These are phyloP conservation scores for Aquanectria penicillioides DNA, from an alignment of 2,329 filamentous ascomycete species.

Conservation along the genomic window DNA sequence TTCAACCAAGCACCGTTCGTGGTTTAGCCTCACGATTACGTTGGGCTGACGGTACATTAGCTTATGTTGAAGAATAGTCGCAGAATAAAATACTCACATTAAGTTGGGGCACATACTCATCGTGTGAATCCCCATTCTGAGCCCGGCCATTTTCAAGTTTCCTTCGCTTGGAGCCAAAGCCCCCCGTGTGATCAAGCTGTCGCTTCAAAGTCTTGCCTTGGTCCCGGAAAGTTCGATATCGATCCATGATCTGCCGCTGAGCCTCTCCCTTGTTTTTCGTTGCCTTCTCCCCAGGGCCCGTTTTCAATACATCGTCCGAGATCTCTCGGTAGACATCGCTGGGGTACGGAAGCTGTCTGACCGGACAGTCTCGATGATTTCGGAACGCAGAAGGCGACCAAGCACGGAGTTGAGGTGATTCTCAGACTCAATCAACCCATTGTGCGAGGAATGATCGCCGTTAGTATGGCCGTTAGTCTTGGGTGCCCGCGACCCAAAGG, in stretches of 20 bases:
- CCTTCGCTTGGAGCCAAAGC: conserved; percentile 59
- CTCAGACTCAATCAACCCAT: conserved; percentile 55
- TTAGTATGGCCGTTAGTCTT: conserved; percentile 49
- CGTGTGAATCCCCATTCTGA: conserved; percentile 38
- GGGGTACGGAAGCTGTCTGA: conserved; percentile 66
- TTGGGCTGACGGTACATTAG: conserved; percentile 64
- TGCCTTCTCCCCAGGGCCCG: conserved; percentile 52
- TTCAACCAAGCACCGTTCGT: conserved; percentile 84
- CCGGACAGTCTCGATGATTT: conserved; percentile 73
- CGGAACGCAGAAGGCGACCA: conserved; percentile 67
- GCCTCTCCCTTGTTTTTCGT: conserved; percentile 74
- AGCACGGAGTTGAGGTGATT: conserved; percentile 61
- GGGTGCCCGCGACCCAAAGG: conserved; percentile 59
- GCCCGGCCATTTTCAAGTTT: conserved; percentile 62
- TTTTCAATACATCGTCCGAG: conserved; percentile 69
- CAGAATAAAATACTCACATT: conserved; percentile 58
- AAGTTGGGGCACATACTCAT: conserved; percentile 57
- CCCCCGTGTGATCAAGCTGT: conserved; percentile 56
- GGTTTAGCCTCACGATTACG: conserved; percentile 81
- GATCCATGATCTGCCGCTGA: conserved; percentile 63
- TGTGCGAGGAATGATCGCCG: conserved; percentile 43
- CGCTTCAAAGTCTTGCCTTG: conserved; percentile 63
- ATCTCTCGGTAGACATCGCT: conserved; percentile 70
- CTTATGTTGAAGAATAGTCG: background rate
- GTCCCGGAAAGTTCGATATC: conserved; percentile 63